Base-by-base conservation (phyloP, 192 early-diverging fungal species). In the Coemansia sp. region DNA sequence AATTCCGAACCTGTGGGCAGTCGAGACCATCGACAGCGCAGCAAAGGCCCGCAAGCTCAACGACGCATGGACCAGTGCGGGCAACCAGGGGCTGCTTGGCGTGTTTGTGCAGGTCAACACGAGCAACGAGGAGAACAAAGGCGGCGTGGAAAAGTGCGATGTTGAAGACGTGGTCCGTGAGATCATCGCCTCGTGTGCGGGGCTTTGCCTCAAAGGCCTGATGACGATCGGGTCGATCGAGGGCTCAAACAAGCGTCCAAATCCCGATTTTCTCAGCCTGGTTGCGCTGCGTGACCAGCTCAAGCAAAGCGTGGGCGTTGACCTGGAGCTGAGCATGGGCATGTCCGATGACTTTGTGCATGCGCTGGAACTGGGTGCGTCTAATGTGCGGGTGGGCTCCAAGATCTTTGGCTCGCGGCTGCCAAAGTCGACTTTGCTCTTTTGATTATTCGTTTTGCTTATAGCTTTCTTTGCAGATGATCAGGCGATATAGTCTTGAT, bases 21-120 rank as follows among this genome's bases (percentile, higher is more conserved):
- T 98, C 2, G 97, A 99, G 75, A 99, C 97, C 2, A 83, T 99
- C 7, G 94, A 94, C 61, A 86, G 86, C 63, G 71, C 57, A 19
- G 94, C 93, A 60, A 93, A 94, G 68, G 97, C 96, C 11, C 84
- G 83, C 55, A 82, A 84, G 32, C 59, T 99, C 41, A 88, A 94
- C 70, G 93, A 92, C 48, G 89, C 89, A 0, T 93, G 92, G 71
- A 79, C 62, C 0, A 38, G 65, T 27, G 79, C 82, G 5, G 73
- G 81, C 1, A 66, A 85, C 43, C 32, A 53, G 15, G 58, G 61
- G 3, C 88, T 86, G 2, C 80, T 99, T 25, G 78, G 85, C 50
- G 87, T 99, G 14, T 97, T 92, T 80, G 73, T 97, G 43, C 95
- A 99, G 75, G 86, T 98, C 45, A 99, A 99, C 79, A 99, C 97